Evolutionary conservation across 768 basidiomycete genomes (phyloP).

Genomic region (Lyophyllum atratum): DNA sequence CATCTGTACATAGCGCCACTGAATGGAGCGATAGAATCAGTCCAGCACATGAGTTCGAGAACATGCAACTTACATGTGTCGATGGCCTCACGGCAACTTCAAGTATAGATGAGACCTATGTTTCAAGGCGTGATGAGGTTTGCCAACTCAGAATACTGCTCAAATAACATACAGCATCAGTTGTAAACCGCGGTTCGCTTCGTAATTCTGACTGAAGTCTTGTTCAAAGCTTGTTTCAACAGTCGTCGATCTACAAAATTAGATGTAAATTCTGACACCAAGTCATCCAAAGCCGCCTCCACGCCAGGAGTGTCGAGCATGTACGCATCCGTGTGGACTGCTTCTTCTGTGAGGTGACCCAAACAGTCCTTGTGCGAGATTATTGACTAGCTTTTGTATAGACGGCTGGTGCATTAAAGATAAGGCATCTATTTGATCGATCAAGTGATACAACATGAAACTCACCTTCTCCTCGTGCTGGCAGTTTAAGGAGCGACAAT

Average conservation of each 20-base stretch:
- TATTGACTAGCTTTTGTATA: slow-evolving; percentile 69
- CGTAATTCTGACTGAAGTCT: slow-evolving; percentile 40
- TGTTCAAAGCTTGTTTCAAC: slow-evolving; percentile 43
- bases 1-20: slow-evolving; percentile 86
- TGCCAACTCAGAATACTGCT: slow-evolving; percentile 1
- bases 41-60: background rate
- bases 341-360: slow-evolving; percentile 62
- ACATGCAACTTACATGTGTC: slow-evolving; percentile 63
- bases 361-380: slow-evolving; percentile 65
- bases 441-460: background rate
- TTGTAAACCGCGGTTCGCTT: slow-evolving; percentile 48
- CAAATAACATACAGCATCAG: slow-evolving; percentile 44
- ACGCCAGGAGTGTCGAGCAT: slow-evolving; percentile 48
- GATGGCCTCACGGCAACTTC: slow-evolving; percentile 58
- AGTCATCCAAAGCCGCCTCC: slow-evolving; percentile 44
- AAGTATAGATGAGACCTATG: slow-evolving; percentile 61
- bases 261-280: slow-evolving; percentile 53
- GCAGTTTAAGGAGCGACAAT: slow-evolving; percentile 64
- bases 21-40: slow-evolving; percentile 10
- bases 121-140: slow-evolving; percentile 10
- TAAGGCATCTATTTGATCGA: background rate
- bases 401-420: slow-evolving; percentile 54
- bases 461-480: slow-evolving; percentile 85
- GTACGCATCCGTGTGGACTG: slow-evolving; percentile 64
- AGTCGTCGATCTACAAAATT: slow-evolving; percentile 43